A percentile compares a stretch with the other conserved stretches of the same genome.
These are phyloP conservation scores for Agrostemma githago DNA, from an alignment of 148 eudicot species.

Conservation along the genomic window DNA sequence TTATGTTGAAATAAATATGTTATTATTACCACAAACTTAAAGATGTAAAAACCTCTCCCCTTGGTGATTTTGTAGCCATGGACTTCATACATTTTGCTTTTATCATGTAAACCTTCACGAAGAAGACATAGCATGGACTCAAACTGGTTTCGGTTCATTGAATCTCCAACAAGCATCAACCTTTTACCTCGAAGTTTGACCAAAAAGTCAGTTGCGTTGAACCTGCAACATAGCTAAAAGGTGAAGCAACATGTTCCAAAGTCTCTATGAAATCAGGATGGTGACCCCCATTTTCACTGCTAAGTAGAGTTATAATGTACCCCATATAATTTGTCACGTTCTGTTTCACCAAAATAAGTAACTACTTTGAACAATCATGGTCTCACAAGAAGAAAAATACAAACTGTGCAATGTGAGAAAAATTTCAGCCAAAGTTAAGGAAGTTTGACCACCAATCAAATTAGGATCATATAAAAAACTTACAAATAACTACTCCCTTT, in stretches of 20 bases:
- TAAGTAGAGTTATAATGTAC: too few relatives aligned
- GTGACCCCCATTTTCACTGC: too few relatives aligned
- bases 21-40: conserved; percentile 75
- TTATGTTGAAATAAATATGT: not conserved
- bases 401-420: too few relatives aligned
- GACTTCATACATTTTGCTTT: conserved; percentile 79
- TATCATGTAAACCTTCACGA: conserved; percentile 64
- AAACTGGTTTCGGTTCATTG: conserved; percentile 92
- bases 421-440: too few relatives aligned
- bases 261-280: not conserved
- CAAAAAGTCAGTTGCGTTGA: conserved; percentile 81
- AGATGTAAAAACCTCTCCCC: conserved; percentile 82
- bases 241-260: not conserved
- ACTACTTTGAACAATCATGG: too few relatives aligned
- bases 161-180: conserved; percentile 89
- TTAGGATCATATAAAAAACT: too few relatives aligned
- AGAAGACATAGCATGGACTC: conserved; percentile 89
- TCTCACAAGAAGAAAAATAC: too few relatives aligned
- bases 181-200: conserved; percentile 70
- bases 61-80: conserved; percentile 89
- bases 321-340: too few relatives aligned
- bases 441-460: too few relatives aligned
- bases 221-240: conserved; percentile 36
- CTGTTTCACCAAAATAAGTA: too few relatives aligned
- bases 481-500: too few relatives aligned